Conservation (phyloP, 2,329 filamentous ascomycete genomes). For the Penicillium thymicola region DNA sequence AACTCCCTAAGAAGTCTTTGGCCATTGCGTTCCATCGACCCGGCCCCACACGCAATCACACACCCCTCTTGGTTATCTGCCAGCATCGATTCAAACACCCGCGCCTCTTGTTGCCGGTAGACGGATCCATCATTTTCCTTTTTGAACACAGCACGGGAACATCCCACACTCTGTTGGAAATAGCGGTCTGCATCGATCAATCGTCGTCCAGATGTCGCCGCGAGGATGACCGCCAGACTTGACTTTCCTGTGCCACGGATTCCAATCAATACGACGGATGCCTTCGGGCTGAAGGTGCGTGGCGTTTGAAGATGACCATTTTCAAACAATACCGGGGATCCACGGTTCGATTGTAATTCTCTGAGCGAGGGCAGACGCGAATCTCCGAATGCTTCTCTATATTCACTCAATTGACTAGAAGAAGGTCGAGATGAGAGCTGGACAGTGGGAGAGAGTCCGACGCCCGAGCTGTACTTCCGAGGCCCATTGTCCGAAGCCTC, state of each 20-base stretch:
- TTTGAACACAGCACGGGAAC: conserved; percentile 62
- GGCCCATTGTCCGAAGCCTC: conserved; percentile 22
- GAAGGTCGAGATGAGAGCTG: neutral
- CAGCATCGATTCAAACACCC: conserved; percentile 60
- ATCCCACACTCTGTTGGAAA: conserved; percentile 63
- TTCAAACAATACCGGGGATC: conserved; percentile 29
- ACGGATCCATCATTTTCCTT: conserved; percentile 59
- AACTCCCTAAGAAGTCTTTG: conserved; percentile 62
- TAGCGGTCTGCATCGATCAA: conserved; percentile 66
- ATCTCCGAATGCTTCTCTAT: conserved; percentile 20
- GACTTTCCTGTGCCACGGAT: conserved; percentile 73
- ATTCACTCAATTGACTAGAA: conserved; percentile 19
- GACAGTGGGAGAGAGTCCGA: neutral
- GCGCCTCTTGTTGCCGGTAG: conserved; percentile 62
- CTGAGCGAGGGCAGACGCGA: conserved; percentile 16
- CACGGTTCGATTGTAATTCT: conserved; percentile 28
- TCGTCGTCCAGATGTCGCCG: conserved; percentile 64
- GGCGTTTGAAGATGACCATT: conserved; percentile 25
- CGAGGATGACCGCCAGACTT: conserved; percentile 71
- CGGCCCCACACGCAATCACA: conserved; percentile 69
- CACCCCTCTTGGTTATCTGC: conserved; percentile 57
- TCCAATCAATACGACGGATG: conserved; percentile 70
- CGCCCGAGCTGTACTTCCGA: conserved; percentile 12
- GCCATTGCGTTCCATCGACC: conserved; percentile 63
- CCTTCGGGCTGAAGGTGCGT: conserved; percentile 54